Conservation (phyloP, 768 basidiomycete species). For the Amanita fuliginea region DNA sequence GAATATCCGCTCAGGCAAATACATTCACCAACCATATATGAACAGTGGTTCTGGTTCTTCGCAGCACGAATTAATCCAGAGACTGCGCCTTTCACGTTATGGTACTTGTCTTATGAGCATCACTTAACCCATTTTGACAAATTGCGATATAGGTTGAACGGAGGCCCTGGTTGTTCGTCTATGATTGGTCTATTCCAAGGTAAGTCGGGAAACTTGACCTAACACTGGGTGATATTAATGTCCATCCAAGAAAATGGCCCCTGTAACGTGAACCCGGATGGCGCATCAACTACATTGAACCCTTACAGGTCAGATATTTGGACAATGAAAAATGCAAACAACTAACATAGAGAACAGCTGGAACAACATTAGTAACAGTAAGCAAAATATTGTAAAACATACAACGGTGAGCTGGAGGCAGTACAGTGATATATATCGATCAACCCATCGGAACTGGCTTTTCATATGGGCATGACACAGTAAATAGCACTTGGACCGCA, state of each 20-base stretch:
- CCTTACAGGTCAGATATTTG: slow-evolving; percentile 37
- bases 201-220: no score
- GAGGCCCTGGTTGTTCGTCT: slow-evolving; percentile 52
- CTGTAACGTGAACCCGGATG: slow-evolving; percentile 46
- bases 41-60: slow-evolving; percentile 69
- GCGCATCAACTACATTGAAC: slow-evolving; percentile 40
- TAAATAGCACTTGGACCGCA: slow-evolving; percentile 48
- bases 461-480: slow-evolving; percentile 43
- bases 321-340: neutral
- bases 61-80: slow-evolving; percentile 49
- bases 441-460: slow-evolving; percentile 61
- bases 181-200: slow-evolving; percentile 55
- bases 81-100: slow-evolving; percentile 55
- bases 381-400: slow-evolving; percentile 10
- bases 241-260: slow-evolving; percentile 45
- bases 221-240: neutral
- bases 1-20: neutral
- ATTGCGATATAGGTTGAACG: slow-evolving; percentile 33
- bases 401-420: neutral
- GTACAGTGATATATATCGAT: slow-evolving; percentile 57
- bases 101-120: slow-evolving; percentile 22
- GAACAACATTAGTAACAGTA: slow-evolving; percentile 60
- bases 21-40: neutral
- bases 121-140: neutral
- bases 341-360: slow-evolving; percentile 27